Evolutionary conservation across 2,329 filamentous ascomycete species (phyloP), one percentile per base, ranked within the genome.

Genomic region (Botrytis elliptica): DNA sequence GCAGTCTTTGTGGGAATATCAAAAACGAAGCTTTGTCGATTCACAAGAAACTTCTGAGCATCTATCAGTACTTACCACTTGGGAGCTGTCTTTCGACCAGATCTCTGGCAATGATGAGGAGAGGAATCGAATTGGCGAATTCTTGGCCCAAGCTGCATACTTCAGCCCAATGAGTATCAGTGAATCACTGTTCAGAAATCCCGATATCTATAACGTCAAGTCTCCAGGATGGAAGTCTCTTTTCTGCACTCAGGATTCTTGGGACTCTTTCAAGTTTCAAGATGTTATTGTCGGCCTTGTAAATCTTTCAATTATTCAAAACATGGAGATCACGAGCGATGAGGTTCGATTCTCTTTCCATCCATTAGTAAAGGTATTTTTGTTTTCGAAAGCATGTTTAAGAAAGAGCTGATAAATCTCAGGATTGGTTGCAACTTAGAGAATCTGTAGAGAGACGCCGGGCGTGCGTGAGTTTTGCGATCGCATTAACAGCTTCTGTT

Each of bases 81-180:
- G 78, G 78, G 77, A 79, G 64, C 42, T 78, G 29, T 78, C 78
- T 9, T 78, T 78, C n/a, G 60, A 71, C 9, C 69, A 75, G 42
- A 77, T 80, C 12, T 71, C 55, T 9, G 74, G 69, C 7, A 70
- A 71, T 12, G 64, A 71, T 6, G 52, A 73, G 33, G 44, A 70
- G 14, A 60, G 49, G n/a, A 36, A 72, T 12, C 57, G 44, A 8
- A 76, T 74, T 29, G 40, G 49, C 16, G 67, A 76, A 40, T 60
- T 80, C 4, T 67, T 80, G 12, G 73, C 73, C 16, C 72, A 79
- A n/a, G 72, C 72, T 73, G 76, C 75, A 3, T 79, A 79, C 60
- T 73, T 79, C 55, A 69, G 77, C 57, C 68, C 67, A 57, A 74
- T 36, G 16, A 67, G 38, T 20, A 70, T 68, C 44, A 70, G 40